phyloP scores from a whole-genome alignment of 768 basidiomycete species.

The Suillus weaverae region DNA sequence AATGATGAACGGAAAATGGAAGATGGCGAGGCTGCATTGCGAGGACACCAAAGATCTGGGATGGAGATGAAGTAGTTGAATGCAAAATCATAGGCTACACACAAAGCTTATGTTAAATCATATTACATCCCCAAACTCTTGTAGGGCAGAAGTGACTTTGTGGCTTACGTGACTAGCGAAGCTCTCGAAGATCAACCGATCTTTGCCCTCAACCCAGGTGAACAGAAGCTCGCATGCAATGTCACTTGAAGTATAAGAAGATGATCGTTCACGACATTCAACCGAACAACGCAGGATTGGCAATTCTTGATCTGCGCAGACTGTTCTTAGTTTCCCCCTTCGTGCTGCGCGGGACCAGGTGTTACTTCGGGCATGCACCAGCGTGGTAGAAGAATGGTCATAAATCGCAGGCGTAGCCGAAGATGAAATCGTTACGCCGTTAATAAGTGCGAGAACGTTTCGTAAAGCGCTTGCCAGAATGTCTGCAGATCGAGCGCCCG shows the following conservation, averaged over 20 bases:
- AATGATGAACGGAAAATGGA: background rate
- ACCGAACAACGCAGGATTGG: constrained; percentile 28
- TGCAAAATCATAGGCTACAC: background rate
- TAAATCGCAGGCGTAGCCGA: background rate
- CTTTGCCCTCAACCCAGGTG: constrained; percentile 60
- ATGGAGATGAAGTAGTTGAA: background rate
- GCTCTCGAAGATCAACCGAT: constrained; percentile 61
- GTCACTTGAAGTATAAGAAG: constrained; percentile 13
- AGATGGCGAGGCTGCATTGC: background rate
- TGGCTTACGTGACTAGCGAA: constrained; percentile 65
- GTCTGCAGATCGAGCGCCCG: constrained; percentile 10
- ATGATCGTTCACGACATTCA: constrained; percentile 16
- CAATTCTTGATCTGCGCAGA: constrained; percentile 1
- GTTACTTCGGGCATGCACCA: constrained; percentile 37
- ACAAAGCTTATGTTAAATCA: background rate
- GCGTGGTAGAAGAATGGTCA: constrained; percentile 14
- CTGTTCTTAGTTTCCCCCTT: constrained; percentile 36
- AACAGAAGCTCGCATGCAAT: constrained; percentile 22
- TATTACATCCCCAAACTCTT: background rate
- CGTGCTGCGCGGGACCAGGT: constrained; percentile 74
- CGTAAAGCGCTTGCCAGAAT: constrained; percentile 23
- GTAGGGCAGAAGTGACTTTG: constrained; percentile 35
- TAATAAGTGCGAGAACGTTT: constrained; percentile 36
- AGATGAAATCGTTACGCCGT: constrained; percentile 21
- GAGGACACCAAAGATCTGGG: background rate